Base-by-base conservation (phyloP, 164 flowering plant genomes). In the Magnolia kwangsiensis region DNA sequence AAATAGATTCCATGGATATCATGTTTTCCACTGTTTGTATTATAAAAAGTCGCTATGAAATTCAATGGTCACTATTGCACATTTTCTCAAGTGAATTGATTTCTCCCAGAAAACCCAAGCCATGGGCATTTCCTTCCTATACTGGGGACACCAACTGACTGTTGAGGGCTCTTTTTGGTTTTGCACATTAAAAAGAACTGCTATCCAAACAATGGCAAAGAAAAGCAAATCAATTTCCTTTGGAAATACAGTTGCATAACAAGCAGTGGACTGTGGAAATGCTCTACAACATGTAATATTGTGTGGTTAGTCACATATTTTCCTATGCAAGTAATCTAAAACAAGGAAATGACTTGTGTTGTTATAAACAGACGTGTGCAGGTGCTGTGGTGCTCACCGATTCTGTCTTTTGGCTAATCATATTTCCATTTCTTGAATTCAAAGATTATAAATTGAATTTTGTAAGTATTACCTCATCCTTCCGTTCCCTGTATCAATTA, bases 331-430 rank as follows among this genome's bases (percentile, higher is more conserved):
- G 55, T 49, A 63, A 63, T 50, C 31, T 74, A 23, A 65, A 50
- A 64, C 59, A 5, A 67, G 7, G 55, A 71, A 8, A 18, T 66
- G 21, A 49, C 71, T 71, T 67, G 27, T 75, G n/a, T 65, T 80
- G 65, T 67, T 68, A 65, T 75, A 59, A 81, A 79, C 87, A 92
- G 99, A 90, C 91, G 81, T 89, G 82, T 90, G 99, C 97, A 76
- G 98, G 99, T 37, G 98, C 97, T 67, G 98, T 96, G 71, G 71
- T 94, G 82, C 94, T 96, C 75, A 96, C 99, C 29, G 99, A 96
- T 78, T 85, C 84, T 10, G 97, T 96, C 66, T 96, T 91, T 74
- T 96, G 99, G 99, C 85, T 96, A 80, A 80, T 96, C 58, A 85
- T 96, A 31, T 89, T 90, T 72, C 99, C 99, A n/a, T 91, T 94